These are phyloP conservation scores for Vigna unguiculata DNA, from an alignment of 306 rosid genomes.

Conservation along the genomic window DNA sequence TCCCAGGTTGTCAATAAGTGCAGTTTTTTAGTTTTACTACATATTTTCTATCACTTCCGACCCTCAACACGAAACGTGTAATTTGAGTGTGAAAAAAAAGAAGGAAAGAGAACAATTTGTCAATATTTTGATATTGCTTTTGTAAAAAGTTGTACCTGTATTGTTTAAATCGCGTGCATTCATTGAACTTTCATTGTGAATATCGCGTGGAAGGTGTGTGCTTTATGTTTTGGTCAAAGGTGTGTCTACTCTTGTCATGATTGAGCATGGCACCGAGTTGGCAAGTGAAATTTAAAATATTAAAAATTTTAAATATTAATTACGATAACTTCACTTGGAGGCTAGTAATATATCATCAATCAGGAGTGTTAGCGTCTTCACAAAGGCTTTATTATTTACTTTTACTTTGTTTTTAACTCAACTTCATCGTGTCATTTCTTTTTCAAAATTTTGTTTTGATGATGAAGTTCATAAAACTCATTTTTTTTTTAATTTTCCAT, in stretches of 20 bases:
- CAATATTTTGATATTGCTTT: constrained; percentile 32
- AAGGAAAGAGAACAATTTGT: constrained; percentile 2
- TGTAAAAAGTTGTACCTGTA: constrained; percentile 1
- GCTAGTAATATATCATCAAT: neutral
- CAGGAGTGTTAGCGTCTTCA: neutral
- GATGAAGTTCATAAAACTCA: no score
- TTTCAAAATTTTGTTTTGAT: no score
- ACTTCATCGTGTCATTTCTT: no score
- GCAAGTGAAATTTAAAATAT: constrained; percentile 14
- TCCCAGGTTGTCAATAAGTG: neutral
- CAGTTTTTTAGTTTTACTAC: constrained; percentile 12
- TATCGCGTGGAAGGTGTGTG: neutral
- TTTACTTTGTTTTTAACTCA: no score
- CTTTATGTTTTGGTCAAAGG: neutral
- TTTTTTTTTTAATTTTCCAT: no score
- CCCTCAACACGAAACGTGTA: constrained; percentile 10
- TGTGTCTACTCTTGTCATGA: neutral
- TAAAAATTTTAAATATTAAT: constrained; percentile 29
- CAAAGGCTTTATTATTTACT: no score
- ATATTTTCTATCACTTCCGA: constrained; percentile 14
- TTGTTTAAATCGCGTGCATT: neutral
- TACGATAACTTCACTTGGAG: neutral
- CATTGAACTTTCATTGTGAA: neutral
- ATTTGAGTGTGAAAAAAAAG: neutral
- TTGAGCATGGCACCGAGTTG: neutral